Percentiles rank a stretch among this genome's conserved stretches.
Evolutionary conservation across 257 asterid species (phyloP).

Genomic region (Nicotiana otophora): DNA sequence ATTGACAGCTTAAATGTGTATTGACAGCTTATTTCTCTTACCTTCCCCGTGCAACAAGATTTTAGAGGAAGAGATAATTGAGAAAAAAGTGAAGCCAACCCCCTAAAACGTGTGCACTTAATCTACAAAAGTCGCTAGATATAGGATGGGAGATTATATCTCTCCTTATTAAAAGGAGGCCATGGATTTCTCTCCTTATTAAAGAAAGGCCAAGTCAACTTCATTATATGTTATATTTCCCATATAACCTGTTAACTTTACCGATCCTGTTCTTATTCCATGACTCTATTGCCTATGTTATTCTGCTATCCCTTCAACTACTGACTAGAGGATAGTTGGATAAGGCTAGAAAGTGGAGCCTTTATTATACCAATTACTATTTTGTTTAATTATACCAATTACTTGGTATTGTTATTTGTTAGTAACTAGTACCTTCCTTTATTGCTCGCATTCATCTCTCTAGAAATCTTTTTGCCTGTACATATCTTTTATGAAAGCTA

Average conservation of each 20-base stretch:
- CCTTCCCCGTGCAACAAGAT: not conserved
- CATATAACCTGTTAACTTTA: not conserved
- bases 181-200: not conserved
- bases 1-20: not conserved
- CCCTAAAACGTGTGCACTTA: not conserved
- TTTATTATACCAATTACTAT: not conserved
- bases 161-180: not conserved
- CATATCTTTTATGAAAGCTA: not conserved
- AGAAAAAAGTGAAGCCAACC: not conserved
- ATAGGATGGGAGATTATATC: not conserved
- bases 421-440: not conserved
- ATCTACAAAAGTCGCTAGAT: not conserved
- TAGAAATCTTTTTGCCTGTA: not conserved
- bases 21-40: not conserved
- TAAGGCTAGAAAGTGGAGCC: not conserved
- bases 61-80: not conserved
- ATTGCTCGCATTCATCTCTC: not conserved
- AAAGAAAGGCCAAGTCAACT: not conserved
- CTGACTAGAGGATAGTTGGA: not conserved
- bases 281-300: not conserved
- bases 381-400: not conserved
- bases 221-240: not conserved
- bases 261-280: not conserved
- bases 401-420: not conserved
- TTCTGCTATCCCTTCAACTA: not conserved